phyloP scores from a whole-genome alignment of 306 rosid genomes.

The Arachis stenosperma region DNA sequence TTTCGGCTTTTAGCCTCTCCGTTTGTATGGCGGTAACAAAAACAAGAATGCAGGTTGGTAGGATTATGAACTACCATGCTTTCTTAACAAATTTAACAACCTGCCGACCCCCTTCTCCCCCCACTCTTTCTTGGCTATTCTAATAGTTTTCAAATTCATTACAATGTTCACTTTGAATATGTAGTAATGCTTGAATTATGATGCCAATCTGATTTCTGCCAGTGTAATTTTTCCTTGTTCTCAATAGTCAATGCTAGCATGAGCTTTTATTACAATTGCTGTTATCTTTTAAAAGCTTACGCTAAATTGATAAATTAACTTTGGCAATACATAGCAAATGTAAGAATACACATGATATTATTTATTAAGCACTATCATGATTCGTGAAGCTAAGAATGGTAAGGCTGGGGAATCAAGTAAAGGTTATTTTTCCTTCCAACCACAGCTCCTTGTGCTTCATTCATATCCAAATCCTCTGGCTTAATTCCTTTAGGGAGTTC shows the following conservation, averaged over 20 bases:
- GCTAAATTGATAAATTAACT: too few species aligned
- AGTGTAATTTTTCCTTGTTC: background rate
- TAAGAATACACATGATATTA: too few species aligned
- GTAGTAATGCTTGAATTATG: background rate
- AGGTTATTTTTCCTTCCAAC: constrained; percentile 35
- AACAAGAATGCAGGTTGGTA: constrained; percentile 53
- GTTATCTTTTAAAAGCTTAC: too few species aligned
- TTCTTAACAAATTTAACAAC: constrained; percentile 60
- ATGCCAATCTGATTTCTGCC: background rate
- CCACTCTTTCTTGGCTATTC: constrained; percentile 8
- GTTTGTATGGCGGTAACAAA: constrained; percentile 67
- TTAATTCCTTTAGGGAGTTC: constrained; percentile 40
- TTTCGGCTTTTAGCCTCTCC: constrained; percentile 87
- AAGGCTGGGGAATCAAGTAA: constrained; percentile 32
- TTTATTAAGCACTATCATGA: background rate
- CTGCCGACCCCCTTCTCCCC: constrained; percentile 70
- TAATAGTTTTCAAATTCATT: constrained; percentile 17
- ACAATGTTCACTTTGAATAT: background rate
- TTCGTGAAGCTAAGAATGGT: background rate
- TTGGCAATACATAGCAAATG: too few species aligned
- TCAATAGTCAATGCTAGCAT: background rate
- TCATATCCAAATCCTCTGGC: constrained; percentile 44
- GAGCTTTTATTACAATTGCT: too few species aligned
- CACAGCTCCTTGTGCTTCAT: constrained; percentile 31
- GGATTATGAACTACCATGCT: constrained; percentile 3